A percentile compares a stretch with the other conserved stretches of the same genome.
Evolutionary conservation across 768 basidiomycete species (phyloP).

Genomic region (Tylopilus felleus): DNA sequence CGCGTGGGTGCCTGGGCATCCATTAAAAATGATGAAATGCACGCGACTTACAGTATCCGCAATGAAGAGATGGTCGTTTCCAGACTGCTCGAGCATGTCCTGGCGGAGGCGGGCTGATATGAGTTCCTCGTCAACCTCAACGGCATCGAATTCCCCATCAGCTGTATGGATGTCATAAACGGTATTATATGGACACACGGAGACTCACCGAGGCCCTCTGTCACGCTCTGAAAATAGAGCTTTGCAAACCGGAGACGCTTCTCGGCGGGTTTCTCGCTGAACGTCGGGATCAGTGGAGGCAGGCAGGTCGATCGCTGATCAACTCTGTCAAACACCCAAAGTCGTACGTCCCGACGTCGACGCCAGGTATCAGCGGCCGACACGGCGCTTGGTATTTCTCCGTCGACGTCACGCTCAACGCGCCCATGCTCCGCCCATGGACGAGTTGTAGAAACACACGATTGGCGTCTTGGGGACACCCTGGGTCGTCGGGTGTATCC

Average conservation of each 20-base stretch:
- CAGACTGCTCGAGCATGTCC: constrained; percentile 87
- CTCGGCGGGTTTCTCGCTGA: constrained; percentile 87
- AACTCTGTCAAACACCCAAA: no score
- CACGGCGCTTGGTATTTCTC: no score
- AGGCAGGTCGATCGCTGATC: no score
- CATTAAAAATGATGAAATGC: background rate
- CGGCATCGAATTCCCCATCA: constrained; percentile 92
- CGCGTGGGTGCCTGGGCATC: background rate
- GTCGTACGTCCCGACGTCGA: no score
- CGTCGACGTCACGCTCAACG: no score
- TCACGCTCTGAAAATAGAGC: constrained; percentile 83
- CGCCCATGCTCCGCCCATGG: no score
- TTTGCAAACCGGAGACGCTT: constrained; percentile 90
- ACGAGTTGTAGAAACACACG: no score
- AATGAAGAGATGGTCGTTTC: constrained; percentile 80
- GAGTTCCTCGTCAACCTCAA: constrained; percentile 90
- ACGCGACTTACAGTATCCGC: constrained; percentile 58
- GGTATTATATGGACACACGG: background rate
- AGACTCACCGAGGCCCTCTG: constrained; percentile 63
- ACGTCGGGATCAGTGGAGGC: no score
- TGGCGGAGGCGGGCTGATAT: constrained; percentile 88
- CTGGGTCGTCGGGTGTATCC: no score
- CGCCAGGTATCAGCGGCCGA: no score
- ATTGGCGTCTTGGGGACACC: no score
- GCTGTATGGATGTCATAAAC: constrained; percentile 33